Evolutionary conservation across 768 basidiomycete genomes (phyloP).

Genomic region (Tubosaeta sp.): DNA sequence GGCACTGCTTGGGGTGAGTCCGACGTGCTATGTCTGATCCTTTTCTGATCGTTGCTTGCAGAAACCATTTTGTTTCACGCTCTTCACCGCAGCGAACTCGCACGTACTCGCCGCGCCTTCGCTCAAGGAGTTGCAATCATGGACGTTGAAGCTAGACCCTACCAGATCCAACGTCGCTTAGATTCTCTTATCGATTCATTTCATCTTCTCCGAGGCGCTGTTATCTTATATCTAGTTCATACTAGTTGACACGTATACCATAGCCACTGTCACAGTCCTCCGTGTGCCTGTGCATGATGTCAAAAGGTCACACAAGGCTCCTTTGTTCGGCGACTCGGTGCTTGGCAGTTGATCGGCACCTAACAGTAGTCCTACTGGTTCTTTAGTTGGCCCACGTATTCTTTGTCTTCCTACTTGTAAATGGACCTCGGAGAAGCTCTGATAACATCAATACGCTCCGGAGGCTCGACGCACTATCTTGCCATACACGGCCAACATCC

Average conservation of each 20-base stretch:
- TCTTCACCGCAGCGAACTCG: slow-evolving; percentile 90
- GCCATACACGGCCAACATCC: slow-evolving; percentile 7
- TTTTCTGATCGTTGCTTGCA: slow-evolving; percentile 28
- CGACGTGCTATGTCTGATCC: background rate
- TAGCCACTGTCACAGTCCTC: slow-evolving; percentile 12
- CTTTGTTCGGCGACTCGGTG: background rate
- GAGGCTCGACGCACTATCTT: slow-evolving; percentile 8
- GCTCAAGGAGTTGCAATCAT: slow-evolving; percentile 77
- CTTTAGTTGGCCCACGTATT: too few relatives aligned
- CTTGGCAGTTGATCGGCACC: too few relatives aligned
- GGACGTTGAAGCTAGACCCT: slow-evolving; percentile 83
- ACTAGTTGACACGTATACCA: slow-evolving; percentile 27
- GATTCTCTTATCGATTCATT: slow-evolving; percentile 5
- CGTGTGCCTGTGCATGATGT: background rate
- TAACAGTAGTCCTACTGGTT: too few relatives aligned
- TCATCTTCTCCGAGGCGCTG: background rate
- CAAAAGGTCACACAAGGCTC: background rate
- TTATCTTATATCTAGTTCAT: slow-evolving; percentile 24
- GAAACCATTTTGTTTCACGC: slow-evolving; percentile 84
- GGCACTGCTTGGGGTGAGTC: slow-evolving; percentile 73
- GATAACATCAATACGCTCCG: slow-evolving; percentile 1
- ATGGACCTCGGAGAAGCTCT: slow-evolving; percentile 13
- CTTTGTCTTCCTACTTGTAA: background rate
- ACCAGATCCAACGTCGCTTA: slow-evolving; percentile 56
- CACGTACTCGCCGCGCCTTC: slow-evolving; percentile 83